Percentiles rank a stretch among this genome's conserved stretches.
These are phyloP conservation scores for Draba incana DNA, from an alignment of 345 rosid genomes.

Conservation along the genomic window DNA sequence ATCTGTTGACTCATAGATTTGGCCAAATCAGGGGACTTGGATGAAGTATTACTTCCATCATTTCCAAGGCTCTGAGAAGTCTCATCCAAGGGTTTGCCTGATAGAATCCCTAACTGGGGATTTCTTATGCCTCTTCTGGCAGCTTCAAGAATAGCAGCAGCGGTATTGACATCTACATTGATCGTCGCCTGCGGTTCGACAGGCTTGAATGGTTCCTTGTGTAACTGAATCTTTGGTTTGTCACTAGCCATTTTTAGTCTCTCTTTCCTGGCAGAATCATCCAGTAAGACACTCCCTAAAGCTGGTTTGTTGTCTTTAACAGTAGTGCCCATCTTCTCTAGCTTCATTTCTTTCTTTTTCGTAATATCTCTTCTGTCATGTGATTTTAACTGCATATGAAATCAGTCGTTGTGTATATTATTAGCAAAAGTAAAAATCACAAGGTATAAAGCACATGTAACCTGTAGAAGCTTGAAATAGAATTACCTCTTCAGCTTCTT, in stretches of 20 bases:
- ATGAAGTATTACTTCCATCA: conserved; percentile 50
- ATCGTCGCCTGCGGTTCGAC: conserved; percentile 57
- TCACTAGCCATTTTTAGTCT: conserved; percentile 78
- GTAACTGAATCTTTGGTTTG: conserved; percentile 65
- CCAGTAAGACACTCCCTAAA: conserved; percentile 57
- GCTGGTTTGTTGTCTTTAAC: conserved; percentile 48
- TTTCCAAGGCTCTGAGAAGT: conserved; percentile 45
- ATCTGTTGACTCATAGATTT: conserved; percentile 43
- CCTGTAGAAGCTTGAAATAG: conserved; percentile 13
- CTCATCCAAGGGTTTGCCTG: conserved; percentile 45
- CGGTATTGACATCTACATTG: conserved; percentile 71
- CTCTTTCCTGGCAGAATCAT: conserved; percentile 71
- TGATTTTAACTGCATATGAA: conserved; percentile 57
- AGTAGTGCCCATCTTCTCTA: conserved; percentile 50
- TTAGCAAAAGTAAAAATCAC: conserved; percentile 11
- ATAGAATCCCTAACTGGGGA: conserved; percentile 62
- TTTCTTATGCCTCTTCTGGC: conserved; percentile 84
- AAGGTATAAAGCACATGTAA: conserved; percentile 4
- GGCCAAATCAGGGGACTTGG: conserved; percentile 37
- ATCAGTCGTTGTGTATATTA: conserved; percentile 8
- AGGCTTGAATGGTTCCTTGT: conserved; percentile 56
- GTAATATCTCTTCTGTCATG: conserved; percentile 45
- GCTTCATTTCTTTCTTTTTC: conserved; percentile 50
- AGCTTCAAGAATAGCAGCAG: conserved; percentile 94
- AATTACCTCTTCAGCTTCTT: conserved; percentile 72